Percentiles rank a stretch among this genome's conserved stretches.
These are phyloP conservation scores for Trifolium subterraneum DNA, from an alignment of 306 rosid genomes.

Conservation along the genomic window DNA sequence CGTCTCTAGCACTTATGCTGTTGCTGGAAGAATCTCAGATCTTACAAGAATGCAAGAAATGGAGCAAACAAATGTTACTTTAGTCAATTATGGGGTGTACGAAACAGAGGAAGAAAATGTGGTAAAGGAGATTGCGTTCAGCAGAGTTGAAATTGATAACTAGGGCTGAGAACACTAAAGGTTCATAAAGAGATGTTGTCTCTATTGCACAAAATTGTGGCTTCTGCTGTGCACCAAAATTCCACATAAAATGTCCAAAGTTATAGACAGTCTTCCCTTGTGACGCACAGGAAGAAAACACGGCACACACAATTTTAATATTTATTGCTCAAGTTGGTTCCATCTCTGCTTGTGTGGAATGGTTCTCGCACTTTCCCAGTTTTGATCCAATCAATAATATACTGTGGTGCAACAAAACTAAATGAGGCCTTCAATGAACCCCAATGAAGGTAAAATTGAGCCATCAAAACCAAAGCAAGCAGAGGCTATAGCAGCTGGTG, in stretches of 20 bases:
- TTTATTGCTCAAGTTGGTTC: constrained; percentile 9
- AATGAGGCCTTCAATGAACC: constrained; percentile 22
- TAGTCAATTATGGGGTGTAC: constrained; percentile 27
- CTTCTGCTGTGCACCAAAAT: constrained; percentile 5
- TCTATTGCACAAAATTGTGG: constrained; percentile 2
- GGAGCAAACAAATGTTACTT: constrained; percentile 40
- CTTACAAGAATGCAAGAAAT: constrained; percentile 37
- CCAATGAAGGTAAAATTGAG: neutral
- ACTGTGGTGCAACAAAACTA: neutral
- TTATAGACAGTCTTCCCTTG: neutral
- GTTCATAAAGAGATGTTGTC: neutral
- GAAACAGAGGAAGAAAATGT: constrained; percentile 39
- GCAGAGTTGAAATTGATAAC: constrained; percentile 61
- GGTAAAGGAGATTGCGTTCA: constrained; percentile 63
- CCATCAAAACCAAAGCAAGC: neutral
- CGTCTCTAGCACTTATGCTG: constrained; percentile 62
- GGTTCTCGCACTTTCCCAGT: neutral
- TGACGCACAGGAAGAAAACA: constrained; percentile 10
- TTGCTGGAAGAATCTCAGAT: constrained; percentile 65
- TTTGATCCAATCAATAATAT: constrained; percentile 1
- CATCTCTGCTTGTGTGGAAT: neutral
- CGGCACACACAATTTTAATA: neutral
- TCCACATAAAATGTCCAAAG: constrained; percentile 9
- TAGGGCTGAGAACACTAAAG: constrained; percentile 17
- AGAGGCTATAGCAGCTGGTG: neutral